Conservation (phyloP, 371 early-diverging fungal species). For the Syncephalastrum monosporum region DNA sequence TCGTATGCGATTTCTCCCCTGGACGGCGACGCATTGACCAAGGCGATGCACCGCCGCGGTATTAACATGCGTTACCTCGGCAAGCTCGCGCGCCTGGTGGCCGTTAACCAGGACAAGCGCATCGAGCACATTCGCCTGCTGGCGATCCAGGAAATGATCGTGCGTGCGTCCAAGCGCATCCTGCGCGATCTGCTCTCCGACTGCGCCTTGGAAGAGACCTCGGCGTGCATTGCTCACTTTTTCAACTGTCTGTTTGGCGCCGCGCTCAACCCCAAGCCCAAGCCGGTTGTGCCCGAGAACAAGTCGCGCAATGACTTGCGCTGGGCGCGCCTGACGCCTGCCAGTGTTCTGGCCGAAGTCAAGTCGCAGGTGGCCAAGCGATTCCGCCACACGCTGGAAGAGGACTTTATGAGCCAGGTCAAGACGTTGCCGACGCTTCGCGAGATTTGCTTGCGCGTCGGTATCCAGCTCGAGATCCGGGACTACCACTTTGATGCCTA, state of each 20-base stretch:
- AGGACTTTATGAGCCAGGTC: constrained; percentile 48
- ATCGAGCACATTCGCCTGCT: constrained; percentile 55
- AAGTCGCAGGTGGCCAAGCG: constrained; percentile 63
- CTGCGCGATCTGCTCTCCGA: constrained; percentile 66
- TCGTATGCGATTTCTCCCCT: constrained; percentile 74
- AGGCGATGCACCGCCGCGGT: constrained; percentile 89
- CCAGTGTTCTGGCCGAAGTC: constrained; percentile 52
- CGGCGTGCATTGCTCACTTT: constrained; percentile 76
- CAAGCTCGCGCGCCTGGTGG: constrained; percentile 60
- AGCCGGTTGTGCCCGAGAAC: constrained; percentile 30
- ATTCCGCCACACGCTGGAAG: constrained; percentile 72
- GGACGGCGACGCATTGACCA: constrained; percentile 80
- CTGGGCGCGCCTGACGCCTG: constrained; percentile 63
- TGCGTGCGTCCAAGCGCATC: constrained; percentile 83
- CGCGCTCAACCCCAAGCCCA: constrained; percentile 56
- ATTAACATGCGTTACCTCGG: constrained; percentile 97
- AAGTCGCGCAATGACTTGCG: constrained; percentile 37
- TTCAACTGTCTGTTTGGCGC: constrained; percentile 79
- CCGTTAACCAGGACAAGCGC: constrained; percentile 56
- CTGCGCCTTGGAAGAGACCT: constrained; percentile 54
- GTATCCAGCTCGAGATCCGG: constrained; percentile 78
- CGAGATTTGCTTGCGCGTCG: constrained; percentile 80
- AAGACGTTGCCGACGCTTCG: constrained; percentile 75
- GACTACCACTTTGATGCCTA: constrained; percentile 67
- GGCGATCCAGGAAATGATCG: constrained; percentile 80